phyloP scores from a whole-genome alignment of 495 filamentous ascomycete genomes.

The Hyaloscypha finlandica region DNA sequence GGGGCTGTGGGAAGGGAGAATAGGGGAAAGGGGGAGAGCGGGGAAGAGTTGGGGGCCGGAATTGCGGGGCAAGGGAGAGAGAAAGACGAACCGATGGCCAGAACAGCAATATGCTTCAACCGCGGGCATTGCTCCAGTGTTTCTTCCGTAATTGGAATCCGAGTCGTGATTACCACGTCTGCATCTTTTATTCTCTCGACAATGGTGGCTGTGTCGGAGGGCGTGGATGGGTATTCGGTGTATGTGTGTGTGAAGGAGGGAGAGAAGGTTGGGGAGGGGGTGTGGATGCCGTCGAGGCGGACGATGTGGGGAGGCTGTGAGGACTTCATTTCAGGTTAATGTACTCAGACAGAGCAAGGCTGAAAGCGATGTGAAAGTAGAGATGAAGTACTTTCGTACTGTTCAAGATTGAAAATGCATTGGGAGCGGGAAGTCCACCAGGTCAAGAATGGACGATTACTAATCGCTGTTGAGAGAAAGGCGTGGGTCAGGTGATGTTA shows the following conservation, averaged over 20 bases:
- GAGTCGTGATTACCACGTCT: slow-evolving; percentile 44
- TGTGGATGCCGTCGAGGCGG: slow-evolving; percentile 26
- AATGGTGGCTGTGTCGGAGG: slow-evolving; percentile 1
- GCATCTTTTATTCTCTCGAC: slow-evolving; percentile 4
- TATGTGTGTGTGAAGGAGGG: slow-evolving; percentile 19
- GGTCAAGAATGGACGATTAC: neutral
- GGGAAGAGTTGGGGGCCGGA: neutral
- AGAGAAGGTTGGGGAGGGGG: slow-evolving; percentile 16
- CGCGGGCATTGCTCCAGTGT: slow-evolving; percentile 38
- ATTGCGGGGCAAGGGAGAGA: neutral
- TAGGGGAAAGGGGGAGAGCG: neutral
- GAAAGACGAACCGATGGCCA: slow-evolving; percentile 38
- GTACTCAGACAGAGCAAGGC: neutral
- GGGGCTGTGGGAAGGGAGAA: too few relatives aligned
- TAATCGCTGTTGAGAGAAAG: neutral
- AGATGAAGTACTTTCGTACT: neutral
- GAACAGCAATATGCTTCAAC: slow-evolving; percentile 49
- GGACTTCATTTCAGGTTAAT: slow-evolving; percentile 9
- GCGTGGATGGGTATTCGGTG: slow-evolving; percentile 6
- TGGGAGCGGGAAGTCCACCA: too few relatives aligned
- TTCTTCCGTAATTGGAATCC: slow-evolving; percentile 40
- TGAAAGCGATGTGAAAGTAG: neutral
- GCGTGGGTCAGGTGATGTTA: neutral
- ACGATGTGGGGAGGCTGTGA: slow-evolving; percentile 16
- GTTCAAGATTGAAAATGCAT: too few relatives aligned